Evolutionary conservation across 176 grass and related monocot genomes (phyloP).

Genomic region (Thalia dealbata): DNA sequence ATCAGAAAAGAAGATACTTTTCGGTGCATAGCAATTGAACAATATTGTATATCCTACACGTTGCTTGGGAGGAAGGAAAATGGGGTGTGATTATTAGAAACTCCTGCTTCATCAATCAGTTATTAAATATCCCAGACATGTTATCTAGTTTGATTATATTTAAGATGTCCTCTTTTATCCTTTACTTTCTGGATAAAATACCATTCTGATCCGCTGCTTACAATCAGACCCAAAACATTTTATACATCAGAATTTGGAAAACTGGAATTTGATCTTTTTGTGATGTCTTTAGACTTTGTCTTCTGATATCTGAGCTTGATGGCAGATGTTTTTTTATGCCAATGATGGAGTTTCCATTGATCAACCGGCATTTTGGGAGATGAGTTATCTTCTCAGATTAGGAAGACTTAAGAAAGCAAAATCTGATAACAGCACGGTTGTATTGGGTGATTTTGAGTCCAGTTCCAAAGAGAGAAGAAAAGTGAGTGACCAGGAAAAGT

Average conservation of each 20-base stretch:
- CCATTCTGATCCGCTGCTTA: not conserved
- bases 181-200: not conserved
- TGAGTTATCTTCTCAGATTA: conserved; percentile 59
- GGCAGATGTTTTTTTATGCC: conserved; percentile 86
- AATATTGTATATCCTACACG: not conserved
- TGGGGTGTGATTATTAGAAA: not conserved
- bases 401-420: conserved; percentile 29
- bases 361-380: conserved; percentile 90
- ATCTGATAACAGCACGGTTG: conserved; percentile 18
- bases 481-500: conserved; percentile 33
- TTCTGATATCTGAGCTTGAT: conserved; percentile 18
- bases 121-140: not conserved
- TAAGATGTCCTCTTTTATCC: not conserved
- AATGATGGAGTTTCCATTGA: conserved; percentile 69
- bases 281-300: not conserved
- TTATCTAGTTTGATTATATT: not conserved
- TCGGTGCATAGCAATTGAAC: too few relatives aligned
- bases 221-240: not conserved
- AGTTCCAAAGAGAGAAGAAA: conserved; percentile 26
- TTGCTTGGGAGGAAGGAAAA: too few relatives aligned
- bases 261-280: not conserved
- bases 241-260: not conserved
- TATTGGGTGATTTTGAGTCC: conserved; percentile 23
- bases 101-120: not conserved
- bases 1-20: not conserved